Conservation (phyloP, 192 early-diverging fungal genomes). For the Tieghemiomyces parasiticus region DNA sequence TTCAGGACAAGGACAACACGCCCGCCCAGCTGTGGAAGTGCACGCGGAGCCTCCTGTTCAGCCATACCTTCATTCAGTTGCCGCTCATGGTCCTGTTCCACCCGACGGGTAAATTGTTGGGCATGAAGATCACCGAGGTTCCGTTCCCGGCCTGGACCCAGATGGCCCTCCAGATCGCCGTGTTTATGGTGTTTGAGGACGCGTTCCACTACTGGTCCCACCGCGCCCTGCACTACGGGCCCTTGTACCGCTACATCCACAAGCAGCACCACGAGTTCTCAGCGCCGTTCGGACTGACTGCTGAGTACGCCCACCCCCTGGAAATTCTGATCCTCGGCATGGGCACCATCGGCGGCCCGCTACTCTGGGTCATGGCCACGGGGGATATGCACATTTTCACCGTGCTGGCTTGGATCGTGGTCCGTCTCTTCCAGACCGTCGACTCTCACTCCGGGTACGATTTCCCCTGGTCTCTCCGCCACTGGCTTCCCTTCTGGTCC, state of each 20-base stretch:
- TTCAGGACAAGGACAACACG: constrained; percentile 65
- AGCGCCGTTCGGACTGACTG: constrained; percentile 77
- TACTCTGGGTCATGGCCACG: constrained; percentile 48
- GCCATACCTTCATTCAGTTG: constrained; percentile 67
- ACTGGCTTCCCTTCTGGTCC: constrained; percentile 78
- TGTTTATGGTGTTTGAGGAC: constrained; percentile 79
- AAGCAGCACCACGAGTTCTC: constrained; percentile 89
- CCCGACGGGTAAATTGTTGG: constrained; percentile 63
- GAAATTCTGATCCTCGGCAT: constrained; percentile 75
- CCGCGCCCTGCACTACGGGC: constrained; percentile 72
- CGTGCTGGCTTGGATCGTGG: constrained; percentile 70
- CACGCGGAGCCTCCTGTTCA: constrained; percentile 48
- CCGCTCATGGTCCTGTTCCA: constrained; percentile 83
- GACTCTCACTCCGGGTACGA: constrained; percentile 91
- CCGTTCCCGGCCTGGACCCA: constrained; percentile 66
- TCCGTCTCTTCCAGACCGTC: constrained; percentile 70
- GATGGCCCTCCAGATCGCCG: constrained; percentile 43
- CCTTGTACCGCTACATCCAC: constrained; percentile 82
- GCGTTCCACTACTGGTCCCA: constrained; percentile 83
- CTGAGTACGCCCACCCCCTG: constrained; percentile 81
- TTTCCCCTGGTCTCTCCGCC: constrained; percentile 85
- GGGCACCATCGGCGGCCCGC: constrained; percentile 68
- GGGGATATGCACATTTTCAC: constrained; percentile 65
- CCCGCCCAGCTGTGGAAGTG: constrained; percentile 56
- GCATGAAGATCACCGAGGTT: constrained; percentile 66